These are phyloP conservation scores for Athelia sp. DNA, from an alignment of 1,284 basidiomycete species.

Conservation along the genomic window DNA sequence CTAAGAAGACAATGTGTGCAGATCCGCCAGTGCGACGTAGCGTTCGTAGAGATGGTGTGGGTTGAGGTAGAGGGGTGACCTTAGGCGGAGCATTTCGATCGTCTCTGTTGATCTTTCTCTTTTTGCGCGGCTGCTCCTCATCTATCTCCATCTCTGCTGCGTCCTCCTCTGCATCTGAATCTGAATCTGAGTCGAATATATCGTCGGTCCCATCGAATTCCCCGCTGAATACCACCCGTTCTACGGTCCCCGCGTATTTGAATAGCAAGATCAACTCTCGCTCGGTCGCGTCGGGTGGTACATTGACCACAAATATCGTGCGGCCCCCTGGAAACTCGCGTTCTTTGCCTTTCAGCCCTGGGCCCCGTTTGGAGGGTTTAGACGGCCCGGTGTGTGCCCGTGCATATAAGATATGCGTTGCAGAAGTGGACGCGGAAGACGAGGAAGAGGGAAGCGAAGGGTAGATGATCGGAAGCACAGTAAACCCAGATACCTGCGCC, in stretches of 20 bases:
- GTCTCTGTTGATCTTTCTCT: conserved; percentile 35
- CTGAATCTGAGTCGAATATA: conserved; percentile 34
- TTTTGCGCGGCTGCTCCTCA: conserved; percentile 39
- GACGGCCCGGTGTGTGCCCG: conserved; percentile 40
- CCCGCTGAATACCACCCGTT: conserved; percentile 63
- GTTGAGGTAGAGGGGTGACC: conserved; percentile 50
- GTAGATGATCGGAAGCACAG: conserved; percentile 54
- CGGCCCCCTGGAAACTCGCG: conserved; percentile 55
- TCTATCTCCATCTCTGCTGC: conserved; percentile 19
- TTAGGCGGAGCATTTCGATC: conserved; percentile 32
- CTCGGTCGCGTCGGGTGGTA: conserved; percentile 81
- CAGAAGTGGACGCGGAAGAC: conserved; percentile 17
- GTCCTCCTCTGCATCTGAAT: conserved; percentile 30
- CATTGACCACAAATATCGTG: conserved; percentile 82
- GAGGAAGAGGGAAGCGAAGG: conserved; percentile 13
- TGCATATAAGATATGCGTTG: conserved; percentile 61
- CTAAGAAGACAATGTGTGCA: conserved; percentile 78
- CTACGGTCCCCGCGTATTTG: conserved; percentile 70
- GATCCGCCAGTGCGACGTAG: conserved; percentile 59
- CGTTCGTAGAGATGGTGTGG: conserved; percentile 39
- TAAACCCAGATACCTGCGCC: conserved; percentile 44
- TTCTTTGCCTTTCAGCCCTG: conserved; percentile 12
- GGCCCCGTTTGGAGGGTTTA: conserved; percentile 22
- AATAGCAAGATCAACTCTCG: conserved; percentile 72
- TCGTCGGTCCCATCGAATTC: conserved; percentile 26